Conservation (phyloP, 495 filamentous ascomycete species). For the Aspergillus wentii region DNA sequence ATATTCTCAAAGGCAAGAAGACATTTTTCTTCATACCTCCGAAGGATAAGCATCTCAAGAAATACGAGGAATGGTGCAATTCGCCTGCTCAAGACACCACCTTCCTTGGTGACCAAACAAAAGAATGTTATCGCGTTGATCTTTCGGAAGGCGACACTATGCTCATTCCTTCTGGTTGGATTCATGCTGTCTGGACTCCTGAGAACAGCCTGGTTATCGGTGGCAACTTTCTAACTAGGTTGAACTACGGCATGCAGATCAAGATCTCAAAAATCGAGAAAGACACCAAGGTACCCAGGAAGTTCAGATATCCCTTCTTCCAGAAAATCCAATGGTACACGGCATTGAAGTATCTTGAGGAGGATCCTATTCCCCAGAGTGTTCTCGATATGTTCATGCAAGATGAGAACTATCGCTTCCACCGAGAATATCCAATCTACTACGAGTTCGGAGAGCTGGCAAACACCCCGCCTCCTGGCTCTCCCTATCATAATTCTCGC, state of each 20-base stretch:
- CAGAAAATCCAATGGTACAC: conserved; percentile 73
- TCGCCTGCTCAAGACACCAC: conserved; percentile 68
- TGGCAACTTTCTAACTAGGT: conserved; percentile 67
- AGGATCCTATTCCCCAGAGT: conserved; percentile 58
- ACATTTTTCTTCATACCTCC: conserved; percentile 77
- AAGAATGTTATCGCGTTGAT: conserved; percentile 70
- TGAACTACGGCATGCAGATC: conserved; percentile 71
- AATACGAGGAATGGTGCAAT: conserved; percentile 74
- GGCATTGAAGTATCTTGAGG: conserved; percentile 59
- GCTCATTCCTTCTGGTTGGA: conserved; percentile 77
- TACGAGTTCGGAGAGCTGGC: conserved; percentile 53
- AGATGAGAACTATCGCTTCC: conserved; percentile 49
- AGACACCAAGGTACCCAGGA: conserved; percentile 62
- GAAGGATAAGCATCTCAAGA: conserved; percentile 68
- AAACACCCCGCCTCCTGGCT: conserved; percentile 39
- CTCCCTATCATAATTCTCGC: conserved; percentile 51
- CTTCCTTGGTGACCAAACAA: conserved; percentile 62
- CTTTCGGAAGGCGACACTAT: conserved; percentile 71
- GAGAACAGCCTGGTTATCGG: conserved; percentile 73
- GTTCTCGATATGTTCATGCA: conserved; percentile 53
- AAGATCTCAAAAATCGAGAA: conserved; percentile 68
- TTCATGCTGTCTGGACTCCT: conserved; percentile 77
- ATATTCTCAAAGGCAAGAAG: conserved; percentile 71
- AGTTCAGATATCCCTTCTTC: conserved; percentile 69
- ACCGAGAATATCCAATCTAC: conserved; percentile 51